Evolutionary conservation across 208 protist genomes (phyloP).

Genomic region (Vickermania ingenoplastis): DNA sequence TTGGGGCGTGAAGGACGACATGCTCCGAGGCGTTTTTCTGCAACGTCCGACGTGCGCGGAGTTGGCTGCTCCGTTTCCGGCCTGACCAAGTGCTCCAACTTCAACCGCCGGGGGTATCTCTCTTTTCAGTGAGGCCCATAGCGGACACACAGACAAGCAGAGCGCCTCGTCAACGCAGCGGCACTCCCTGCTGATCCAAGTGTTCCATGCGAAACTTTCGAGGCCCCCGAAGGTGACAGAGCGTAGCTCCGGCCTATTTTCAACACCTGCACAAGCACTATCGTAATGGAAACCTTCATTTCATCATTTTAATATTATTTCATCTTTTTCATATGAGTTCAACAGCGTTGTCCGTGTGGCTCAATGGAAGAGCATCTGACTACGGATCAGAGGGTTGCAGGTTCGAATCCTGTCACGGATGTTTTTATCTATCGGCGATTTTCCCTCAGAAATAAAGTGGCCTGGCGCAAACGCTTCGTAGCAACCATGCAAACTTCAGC

Average conservation of each 20-base stretch:
- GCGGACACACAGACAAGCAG: constrained; percentile 82
- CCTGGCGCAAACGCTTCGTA: no score
- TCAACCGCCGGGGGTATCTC: constrained; percentile 52
- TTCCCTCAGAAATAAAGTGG: no score
- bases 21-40: constrained; percentile 80
- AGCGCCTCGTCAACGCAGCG: constrained; percentile 84
- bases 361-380: constrained; percentile 86
- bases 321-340: no score
- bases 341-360: constrained; percentile 62
- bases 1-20: constrained; percentile 53
- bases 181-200: constrained; percentile 61
- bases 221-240: constrained; percentile 75
- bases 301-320: neutral
- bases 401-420: constrained; percentile 85
- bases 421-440: no score
- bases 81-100: constrained; percentile 71
- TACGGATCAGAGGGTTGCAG: constrained; percentile 84
- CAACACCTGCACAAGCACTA: neutral
- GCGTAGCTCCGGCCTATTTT: constrained; percentile 37
- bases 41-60: constrained; percentile 80
- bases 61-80: constrained; percentile 82
- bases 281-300: neutral
- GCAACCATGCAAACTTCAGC: no score
- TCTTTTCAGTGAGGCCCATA: constrained; percentile 19
- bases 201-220: constrained; percentile 21